Percentiles rank a stretch among this genome's conserved stretches.
These are phyloP conservation scores for Tuber brumale DNA, from an alignment of 495 filamentous ascomycete genomes.

Conservation along the genomic window DNA sequence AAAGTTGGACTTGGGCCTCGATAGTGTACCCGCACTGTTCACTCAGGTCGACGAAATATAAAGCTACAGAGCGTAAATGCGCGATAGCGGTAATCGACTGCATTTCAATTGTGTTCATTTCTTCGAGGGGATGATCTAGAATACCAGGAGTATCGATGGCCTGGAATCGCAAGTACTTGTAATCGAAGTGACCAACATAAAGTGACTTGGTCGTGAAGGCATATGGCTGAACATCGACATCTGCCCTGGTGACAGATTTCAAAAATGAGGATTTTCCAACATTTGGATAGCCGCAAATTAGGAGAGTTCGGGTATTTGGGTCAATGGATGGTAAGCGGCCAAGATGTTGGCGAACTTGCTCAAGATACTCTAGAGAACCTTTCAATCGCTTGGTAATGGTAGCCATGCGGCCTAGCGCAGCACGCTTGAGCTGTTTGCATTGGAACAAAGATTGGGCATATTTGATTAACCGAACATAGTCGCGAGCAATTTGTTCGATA, in stretches of 20 bases:
- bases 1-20: conserved; percentile 81
- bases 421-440: conserved; percentile 88
- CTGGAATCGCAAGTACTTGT: conserved; percentile 93
- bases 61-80: conserved; percentile 83
- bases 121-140: conserved; percentile 92
- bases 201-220: conserved; percentile 97
- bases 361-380: conserved; percentile 88
- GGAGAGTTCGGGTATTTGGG: conserved; percentile 85
- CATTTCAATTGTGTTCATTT: conserved; percentile 99
- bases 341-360: conserved; percentile 96
- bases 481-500: conserved; percentile 88
- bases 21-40: conserved; percentile 98
- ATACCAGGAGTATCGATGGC: conserved; percentile 89
- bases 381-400: conserved; percentile 90
- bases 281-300: conserved; percentile 97
- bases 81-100: conserved; percentile 95
- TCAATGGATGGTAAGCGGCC: conserved; percentile 96
- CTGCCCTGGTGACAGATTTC: conserved; percentile 81
- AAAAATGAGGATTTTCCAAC: conserved; percentile 96
- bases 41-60: conserved; percentile 97
- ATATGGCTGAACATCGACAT: conserved; percentile 96
- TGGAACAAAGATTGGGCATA: conserved; percentile 95
- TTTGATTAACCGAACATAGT: conserved; percentile 89
- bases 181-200: conserved; percentile 98
- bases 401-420: conserved; percentile 88